Percentiles rank a stretch among this genome's conserved stretches.
phyloP scores from a whole-genome alignment of 345 rosid genomes.

The Aurinia saxatilis region DNA sequence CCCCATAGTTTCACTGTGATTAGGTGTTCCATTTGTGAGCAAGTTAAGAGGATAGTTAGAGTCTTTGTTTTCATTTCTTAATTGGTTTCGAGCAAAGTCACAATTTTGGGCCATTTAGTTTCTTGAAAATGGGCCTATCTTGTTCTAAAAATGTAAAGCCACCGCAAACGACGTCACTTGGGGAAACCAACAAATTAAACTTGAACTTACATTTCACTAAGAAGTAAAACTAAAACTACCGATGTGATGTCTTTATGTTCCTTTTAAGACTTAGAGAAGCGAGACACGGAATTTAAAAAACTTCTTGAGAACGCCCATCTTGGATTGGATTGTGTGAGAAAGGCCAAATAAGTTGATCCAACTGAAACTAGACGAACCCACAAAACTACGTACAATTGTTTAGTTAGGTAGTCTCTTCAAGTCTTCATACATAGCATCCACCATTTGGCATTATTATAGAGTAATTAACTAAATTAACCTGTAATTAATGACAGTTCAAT shows the following conservation, averaged over 20 bases:
- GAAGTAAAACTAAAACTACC: background rate
- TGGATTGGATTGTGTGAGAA: background rate
- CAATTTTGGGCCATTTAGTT: no score
- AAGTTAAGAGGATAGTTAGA: no score
- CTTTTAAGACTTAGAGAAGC: background rate
- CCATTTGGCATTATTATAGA: background rate
- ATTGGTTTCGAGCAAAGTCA: no score
- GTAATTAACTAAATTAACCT: background rate
- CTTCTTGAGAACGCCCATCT: background rate
- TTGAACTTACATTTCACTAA: background rate
- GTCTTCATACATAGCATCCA: background rate
- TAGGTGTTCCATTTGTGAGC: no score
- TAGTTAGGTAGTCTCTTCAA: conserved; percentile 6
- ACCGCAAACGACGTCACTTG: no score
- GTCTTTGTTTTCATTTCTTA: no score
- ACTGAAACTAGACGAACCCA: conserved; percentile 5
- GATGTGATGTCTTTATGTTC: background rate
- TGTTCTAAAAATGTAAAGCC: no score
- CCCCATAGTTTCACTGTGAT: no score
- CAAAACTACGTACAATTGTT: conserved; percentile 10
- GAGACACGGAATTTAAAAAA: background rate
- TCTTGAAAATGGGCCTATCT: no score
- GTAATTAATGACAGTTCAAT: background rate
- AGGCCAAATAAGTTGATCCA: background rate
- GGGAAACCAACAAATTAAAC: no score